Conservation (phyloP, 192 early-diverging fungal species). For the Entomortierella beljakovae region DNA sequence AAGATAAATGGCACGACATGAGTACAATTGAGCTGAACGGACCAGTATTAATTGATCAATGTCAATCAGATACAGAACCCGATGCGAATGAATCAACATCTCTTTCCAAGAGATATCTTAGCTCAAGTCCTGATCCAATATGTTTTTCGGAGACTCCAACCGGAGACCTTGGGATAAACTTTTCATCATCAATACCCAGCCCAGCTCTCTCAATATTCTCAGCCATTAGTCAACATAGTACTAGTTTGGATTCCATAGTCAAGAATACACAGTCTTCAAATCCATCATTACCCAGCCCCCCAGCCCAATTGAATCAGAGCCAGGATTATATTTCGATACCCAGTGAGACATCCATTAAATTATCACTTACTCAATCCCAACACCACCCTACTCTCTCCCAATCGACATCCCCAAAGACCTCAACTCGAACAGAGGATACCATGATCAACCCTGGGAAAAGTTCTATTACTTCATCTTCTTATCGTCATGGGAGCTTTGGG, state of each 20-base stretch:
- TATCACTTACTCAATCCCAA: background rate
- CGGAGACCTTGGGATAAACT: background rate
- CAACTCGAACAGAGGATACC: background rate
- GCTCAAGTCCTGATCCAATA: constrained; percentile 21
- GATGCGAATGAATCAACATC: background rate
- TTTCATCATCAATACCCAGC: background rate
- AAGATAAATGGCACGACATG: background rate
- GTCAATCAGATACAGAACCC: background rate
- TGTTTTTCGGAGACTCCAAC: background rate
- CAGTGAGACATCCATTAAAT: background rate
- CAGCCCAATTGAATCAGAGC: background rate
- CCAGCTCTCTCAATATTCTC: background rate
- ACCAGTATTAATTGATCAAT: background rate
- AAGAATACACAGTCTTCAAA: too few species aligned
- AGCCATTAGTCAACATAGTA: background rate
- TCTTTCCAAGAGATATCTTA: constrained; percentile 4
- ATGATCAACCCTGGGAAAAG: background rate
- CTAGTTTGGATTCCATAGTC: background rate
- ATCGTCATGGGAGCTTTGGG: background rate
- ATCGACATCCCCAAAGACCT: background rate
- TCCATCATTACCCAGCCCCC: background rate
- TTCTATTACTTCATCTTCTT: background rate
- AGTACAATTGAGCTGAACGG: background rate
- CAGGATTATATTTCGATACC: background rate
- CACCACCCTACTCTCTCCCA: background rate